Base-by-base conservation (phyloP, 805 yeast species). In the Candida chauliodis region DNA sequence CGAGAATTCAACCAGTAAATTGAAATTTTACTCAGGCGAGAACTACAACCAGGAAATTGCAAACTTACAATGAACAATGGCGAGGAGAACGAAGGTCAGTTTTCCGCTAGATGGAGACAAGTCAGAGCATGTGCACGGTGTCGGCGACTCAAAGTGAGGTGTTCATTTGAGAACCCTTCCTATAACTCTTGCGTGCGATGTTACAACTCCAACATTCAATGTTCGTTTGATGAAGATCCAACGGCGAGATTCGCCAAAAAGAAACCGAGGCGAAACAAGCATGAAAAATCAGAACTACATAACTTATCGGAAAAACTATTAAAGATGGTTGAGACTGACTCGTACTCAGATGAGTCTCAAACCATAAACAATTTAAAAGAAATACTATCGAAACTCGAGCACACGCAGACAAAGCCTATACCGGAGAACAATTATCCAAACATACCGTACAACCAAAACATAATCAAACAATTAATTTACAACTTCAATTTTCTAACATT, bases 71-170 rank as follows among this genome's bases (percentile, higher is more conserved):
- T n/a, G n/a, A n/a, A n/a, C n/a, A n/a, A n/a, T n/a, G n/a, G 15
- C 8, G 14, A 8, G 19, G 30, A 27, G 5, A 11, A 14, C 15
- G 30, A 27, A 27, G 8, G 30, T 8, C 8, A 11, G 14, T 73
- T 73, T 52, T 62, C 75, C 5, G 55, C 50, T 22, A 64, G 63
- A 37, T 75, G 76, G 65, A 52, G 78, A 40, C 67, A 71, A 40
- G 46, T 63, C 21, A 56, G 75, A 36, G 79, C 80, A 1, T 76
- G 81, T 56, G 79, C 79, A 3, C 53, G 81, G 41, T 76, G 81
- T 45, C 75, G 73, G 42, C 50, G 79, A 20, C 56, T 75, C 15
- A 75, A 75, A 47, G 71, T 72, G 71, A 61, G 73, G 47, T 76
- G 81, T 53, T 65, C 68, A 2, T 76, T 66, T 49, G 72, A 71